Base-by-base conservation (phyloP, 768 basidiomycete genomes). In the Pleurotus citrinopileatus region DNA sequence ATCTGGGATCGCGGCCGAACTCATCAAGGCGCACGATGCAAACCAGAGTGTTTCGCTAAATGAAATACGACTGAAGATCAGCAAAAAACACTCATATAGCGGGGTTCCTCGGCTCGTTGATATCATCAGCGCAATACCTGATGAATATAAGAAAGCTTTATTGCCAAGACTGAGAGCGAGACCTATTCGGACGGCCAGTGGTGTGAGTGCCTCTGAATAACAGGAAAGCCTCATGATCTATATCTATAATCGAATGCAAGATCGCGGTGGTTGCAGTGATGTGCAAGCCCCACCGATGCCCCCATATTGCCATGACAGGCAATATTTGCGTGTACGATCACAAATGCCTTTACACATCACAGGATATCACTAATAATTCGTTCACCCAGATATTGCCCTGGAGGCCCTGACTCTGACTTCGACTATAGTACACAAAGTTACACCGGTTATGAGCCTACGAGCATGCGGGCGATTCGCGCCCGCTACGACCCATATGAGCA, bases 261-360 rank as follows among this genome's bases (percentile, higher is more conserved):
- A 95, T 98, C 55, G 97, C 96, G 13, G 96, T 98, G 20, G 97
- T 99, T 12, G 97, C 97, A 7, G 96, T 99, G n/a, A 99, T 99
- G 97, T 96, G 94, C 76, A 99, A 98, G 65, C 97, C 97, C 1
- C 97, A 99, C 76, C 83, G 97, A 52, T 99, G 97, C 76, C 97
- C 97, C 3, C 97, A 99, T 73, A 98, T 99, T 53, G 97, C 97
- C 6, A 97, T 99, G 93, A 99, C 97, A 0, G 97, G 97, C 25
- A 99, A 99, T 63, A 98, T 99, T 54, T 99, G 97, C 72, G 97
- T 99, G 87, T 96, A 70, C 59, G 89, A 73, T 22, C 29, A 23
- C 6, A 36, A 38, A 23, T 26, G 27, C 9, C 52, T 54, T 29
- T 34, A 32, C 7, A n/a, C 17, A 42, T 26, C 1, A 34, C 20